phyloP scores from a whole-genome alignment of 345 rosid genomes.

The Camelina hispida region DNA sequence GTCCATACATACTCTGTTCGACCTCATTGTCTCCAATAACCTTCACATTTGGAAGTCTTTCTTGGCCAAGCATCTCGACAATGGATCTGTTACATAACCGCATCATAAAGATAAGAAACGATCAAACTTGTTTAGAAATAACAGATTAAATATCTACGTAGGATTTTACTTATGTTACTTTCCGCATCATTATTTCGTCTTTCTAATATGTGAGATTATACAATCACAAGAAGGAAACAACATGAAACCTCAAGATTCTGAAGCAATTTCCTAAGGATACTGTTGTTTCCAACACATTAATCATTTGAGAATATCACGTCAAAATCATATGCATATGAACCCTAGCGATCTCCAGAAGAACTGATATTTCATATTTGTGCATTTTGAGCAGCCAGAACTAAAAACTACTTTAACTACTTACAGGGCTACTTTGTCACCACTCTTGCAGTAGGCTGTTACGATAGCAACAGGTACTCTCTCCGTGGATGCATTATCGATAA shows the following conservation, averaged over 20 bases:
- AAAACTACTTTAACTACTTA: constrained; percentile 38
- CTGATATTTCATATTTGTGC: background rate
- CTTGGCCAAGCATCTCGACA: constrained; percentile 76
- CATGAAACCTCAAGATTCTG: background rate
- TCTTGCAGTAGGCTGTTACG: constrained; percentile 65
- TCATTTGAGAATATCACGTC: background rate
- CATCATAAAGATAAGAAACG: constrained; percentile 12
- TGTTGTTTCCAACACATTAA: background rate
- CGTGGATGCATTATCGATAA: constrained; percentile 66
- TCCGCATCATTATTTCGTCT: background rate
- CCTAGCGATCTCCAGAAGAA: background rate
- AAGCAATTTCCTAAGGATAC: background rate
- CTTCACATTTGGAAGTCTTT: constrained; percentile 65
- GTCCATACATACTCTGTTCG: constrained; percentile 79
- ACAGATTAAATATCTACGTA: background rate
- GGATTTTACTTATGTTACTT: background rate
- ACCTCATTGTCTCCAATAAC: constrained; percentile 71
- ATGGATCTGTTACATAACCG: constrained; percentile 53
- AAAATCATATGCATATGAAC: constrained; percentile 3
- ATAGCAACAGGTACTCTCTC: constrained; percentile 72
- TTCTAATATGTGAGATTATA: background rate
- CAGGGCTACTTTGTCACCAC: constrained; percentile 83
- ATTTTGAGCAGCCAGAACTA: background rate
- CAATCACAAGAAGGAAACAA: background rate
- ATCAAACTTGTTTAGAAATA: background rate